Conservation (phyloP, 2,329 filamentous ascomycete species). For the Colletotrichum higginsianum region DNA sequence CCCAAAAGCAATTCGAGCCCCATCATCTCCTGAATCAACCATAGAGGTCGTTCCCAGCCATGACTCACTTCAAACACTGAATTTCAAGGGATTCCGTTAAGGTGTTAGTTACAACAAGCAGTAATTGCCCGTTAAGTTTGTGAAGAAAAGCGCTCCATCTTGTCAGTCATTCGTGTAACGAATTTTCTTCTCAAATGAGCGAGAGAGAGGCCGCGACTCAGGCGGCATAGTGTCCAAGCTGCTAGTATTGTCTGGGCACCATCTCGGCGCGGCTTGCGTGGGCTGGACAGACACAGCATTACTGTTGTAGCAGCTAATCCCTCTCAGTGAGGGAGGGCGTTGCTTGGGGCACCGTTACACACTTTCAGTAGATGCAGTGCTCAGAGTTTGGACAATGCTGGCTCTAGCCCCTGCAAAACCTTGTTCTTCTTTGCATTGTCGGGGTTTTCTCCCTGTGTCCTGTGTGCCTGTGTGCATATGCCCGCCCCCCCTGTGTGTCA, state of each 20-base stretch:
- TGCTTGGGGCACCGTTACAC: constrained; percentile 26
- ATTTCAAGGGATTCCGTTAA: too few relatives aligned
- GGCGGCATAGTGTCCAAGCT: constrained; percentile 26
- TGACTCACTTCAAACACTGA: too few relatives aligned
- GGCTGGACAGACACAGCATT: background rate
- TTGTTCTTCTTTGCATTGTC: constrained; percentile 30
- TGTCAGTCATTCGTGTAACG: background rate
- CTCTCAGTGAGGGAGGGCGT: background rate
- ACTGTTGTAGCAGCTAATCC: background rate
- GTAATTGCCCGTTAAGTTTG: too few relatives aligned
- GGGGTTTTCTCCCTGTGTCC: constrained; percentile 33
- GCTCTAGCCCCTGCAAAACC: constrained; percentile 25
- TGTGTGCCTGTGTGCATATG: constrained; percentile 11
- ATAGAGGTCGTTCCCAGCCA: too few relatives aligned
- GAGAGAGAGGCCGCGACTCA: constrained; percentile 6
- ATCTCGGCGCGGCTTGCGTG: background rate
- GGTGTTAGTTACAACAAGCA: too few relatives aligned
- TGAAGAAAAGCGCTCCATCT: background rate
- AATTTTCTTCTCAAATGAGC: background rate
- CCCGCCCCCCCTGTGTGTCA: constrained; percentile 23
- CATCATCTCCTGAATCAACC: too few relatives aligned
- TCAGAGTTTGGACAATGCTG: constrained; percentile 27
- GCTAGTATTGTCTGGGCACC: constrained; percentile 9
- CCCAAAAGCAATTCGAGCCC: too few relatives aligned
- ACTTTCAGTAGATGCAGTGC: constrained; percentile 7